Evolutionary conservation across 1,284 basidiomycete species (phyloP).

Genomic region (Cryptococcus sp.): DNA sequence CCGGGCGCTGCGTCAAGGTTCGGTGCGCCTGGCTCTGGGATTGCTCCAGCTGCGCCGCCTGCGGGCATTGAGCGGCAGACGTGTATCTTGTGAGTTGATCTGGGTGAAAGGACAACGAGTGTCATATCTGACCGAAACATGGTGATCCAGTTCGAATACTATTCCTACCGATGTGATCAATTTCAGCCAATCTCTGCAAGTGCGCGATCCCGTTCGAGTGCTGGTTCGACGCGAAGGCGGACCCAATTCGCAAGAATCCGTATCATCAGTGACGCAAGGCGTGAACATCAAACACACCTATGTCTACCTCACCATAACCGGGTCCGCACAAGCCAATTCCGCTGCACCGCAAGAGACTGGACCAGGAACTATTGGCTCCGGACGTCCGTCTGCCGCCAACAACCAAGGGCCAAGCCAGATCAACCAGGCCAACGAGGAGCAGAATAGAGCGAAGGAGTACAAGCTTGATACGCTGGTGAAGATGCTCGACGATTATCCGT

Average conservation of each 20-base stretch:
- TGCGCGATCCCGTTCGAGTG: constrained; percentile 92
- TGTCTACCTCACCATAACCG: constrained; percentile 86
- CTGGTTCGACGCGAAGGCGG: constrained; percentile 89
- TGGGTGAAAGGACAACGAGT: too few relatives aligned
- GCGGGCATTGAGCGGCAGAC: constrained; percentile 75
- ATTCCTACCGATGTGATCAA: constrained; percentile 59
- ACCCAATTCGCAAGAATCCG: constrained; percentile 57
- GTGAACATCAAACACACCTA: constrained; percentile 86
- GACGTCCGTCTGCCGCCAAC: constrained; percentile 55
- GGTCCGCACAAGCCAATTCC: constrained; percentile 65
- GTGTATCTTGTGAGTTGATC: constrained; percentile 69
- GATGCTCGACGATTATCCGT: constrained; percentile 76
- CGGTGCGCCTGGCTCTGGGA: constrained; percentile 26
- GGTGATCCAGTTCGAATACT: constrained; percentile 58
- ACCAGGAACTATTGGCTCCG: constrained; percentile 86
- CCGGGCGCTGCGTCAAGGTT: constrained; percentile 56
- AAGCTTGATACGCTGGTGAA: constrained; percentile 94
- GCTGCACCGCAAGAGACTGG: constrained; percentile 59
- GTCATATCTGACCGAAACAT: background rate
- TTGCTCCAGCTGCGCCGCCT: constrained; percentile 3
- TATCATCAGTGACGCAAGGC: constrained; percentile 56
- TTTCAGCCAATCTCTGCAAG: constrained; percentile 61
- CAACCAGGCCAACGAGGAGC: constrained; percentile 66
- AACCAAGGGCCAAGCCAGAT: constrained; percentile 53
- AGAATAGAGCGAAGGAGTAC: constrained; percentile 88